Evolutionary conservation across 2,329 filamentous ascomycete species (phyloP), one percentile per base, ranked within the genome.

Genomic region (Mariannaea elegans): DNA sequence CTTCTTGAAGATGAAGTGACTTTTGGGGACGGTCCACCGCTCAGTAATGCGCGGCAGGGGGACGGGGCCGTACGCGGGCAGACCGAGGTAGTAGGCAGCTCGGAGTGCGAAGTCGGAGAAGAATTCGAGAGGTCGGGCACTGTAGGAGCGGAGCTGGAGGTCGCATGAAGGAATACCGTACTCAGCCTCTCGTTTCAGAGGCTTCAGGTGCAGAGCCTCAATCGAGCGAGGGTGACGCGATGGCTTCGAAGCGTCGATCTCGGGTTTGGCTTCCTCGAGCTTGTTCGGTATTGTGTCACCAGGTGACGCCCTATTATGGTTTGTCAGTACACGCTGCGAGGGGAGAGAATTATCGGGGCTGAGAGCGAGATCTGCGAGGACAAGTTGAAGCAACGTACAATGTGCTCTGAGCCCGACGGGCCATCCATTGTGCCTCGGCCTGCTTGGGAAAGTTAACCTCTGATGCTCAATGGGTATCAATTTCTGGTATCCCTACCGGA

Each of bases 1-100:
- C 80, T 99, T 99, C 81, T 98, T 99, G 82, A 93, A 92, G 66
- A 97, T 92, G 81, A 99, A 99, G 76, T 92, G 91, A 72, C 87
- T 87, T 71, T 88, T 87, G 9, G 93, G 93, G 2, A 98, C 93
- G 1, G 95, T 98, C 95, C 95, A 99, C 70, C 94, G 87, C 81
- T 99, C 92, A 14, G 87, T 91, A 65, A 94, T 93, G 58, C 90
- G 88, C 1, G 95, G 95, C 16, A 99, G 82, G 10, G 94, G 93
- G 6, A 95, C 83, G 6, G 95, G 94, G 0, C 95, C 95, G 45
- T 87, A 91, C 3, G 93, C 93, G 9, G 93, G 90, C 2, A 99
- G 88, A 16, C 90, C 87, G 39, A 97, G 87, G 79, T 94, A 99
- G 80, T 98, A 99, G 56, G 95, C 95, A 4, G 94, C 94, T 66